These are phyloP conservation scores for Planoprotostelium fungivorum DNA, from an alignment of 78 protist genomes.

Conservation along the genomic window DNA sequence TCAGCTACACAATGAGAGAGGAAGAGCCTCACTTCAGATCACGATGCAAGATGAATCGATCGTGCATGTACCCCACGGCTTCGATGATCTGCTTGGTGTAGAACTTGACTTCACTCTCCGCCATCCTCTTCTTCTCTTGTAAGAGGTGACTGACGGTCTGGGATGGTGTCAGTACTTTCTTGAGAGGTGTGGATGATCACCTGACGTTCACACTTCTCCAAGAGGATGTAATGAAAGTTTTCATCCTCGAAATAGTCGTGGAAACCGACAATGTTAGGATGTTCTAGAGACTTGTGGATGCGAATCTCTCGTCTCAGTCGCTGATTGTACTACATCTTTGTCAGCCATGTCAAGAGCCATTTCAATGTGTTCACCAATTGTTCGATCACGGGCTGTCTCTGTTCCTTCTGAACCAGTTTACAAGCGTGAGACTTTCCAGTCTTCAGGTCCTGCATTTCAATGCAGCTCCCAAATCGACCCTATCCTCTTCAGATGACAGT, in stretches of 20 bases:
- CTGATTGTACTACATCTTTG: neutral
- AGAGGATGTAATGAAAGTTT: constrained; percentile 84
- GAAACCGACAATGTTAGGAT: constrained; percentile 86
- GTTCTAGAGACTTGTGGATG: constrained; percentile 87
- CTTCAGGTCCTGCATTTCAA: constrained; percentile 58
- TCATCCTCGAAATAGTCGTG: constrained; percentile 84
- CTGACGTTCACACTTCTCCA: constrained; percentile 89
- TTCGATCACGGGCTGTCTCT: constrained; percentile 68
- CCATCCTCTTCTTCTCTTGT: constrained; percentile 41
- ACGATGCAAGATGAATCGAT: constrained; percentile 51
- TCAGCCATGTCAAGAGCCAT: neutral
- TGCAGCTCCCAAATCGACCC: constrained; percentile 94
- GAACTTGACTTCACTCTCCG: constrained; percentile 69
- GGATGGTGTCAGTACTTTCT: neutral
- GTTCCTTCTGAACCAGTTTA: constrained; percentile 76
- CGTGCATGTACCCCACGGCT: constrained; percentile 59
- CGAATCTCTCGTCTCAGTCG: constrained; percentile 86
- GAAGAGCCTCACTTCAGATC: constrained; percentile 49
- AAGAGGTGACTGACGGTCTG: constrained; percentile 78
- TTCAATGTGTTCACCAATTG: constrained; percentile 25
- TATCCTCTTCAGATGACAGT: neutral
- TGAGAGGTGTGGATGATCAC: constrained; percentile 8
- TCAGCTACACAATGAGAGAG: too few relatives aligned
- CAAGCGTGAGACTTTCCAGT: constrained; percentile 76
- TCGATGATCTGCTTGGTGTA: constrained; percentile 53